phyloP scores from a whole-genome alignment of 83 land plant species.

The Larix sibirica region DNA sequence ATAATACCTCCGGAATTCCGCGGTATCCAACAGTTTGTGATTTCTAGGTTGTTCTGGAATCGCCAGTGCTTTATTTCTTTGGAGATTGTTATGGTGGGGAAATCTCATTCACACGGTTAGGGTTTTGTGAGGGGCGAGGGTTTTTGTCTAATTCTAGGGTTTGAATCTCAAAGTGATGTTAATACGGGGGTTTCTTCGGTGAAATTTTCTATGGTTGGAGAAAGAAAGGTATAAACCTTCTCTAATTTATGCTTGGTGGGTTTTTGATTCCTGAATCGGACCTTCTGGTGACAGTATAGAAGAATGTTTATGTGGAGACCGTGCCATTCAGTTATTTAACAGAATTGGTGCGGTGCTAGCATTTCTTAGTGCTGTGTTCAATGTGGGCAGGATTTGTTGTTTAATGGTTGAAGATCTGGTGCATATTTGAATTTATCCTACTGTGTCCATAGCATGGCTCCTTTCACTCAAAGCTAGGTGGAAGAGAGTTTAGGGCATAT shows the following conservation, averaged over 20 bases:
- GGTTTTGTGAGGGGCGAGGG: slow-evolving; percentile 1
- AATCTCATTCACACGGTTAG: background rate
- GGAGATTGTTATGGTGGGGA: too few relatives aligned
- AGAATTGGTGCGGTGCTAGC: too few relatives aligned
- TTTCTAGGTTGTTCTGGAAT: background rate
- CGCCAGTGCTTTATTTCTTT: background rate
- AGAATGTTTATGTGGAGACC: background rate
- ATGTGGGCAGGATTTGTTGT: background rate
- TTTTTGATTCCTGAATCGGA: background rate
- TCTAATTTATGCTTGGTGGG: background rate
- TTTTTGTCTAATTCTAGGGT: background rate
- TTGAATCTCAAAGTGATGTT: background rate
- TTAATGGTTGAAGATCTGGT: background rate
- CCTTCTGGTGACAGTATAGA: too few relatives aligned
- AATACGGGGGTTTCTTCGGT: background rate
- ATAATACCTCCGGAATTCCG: background rate
- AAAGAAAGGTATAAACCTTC: background rate
- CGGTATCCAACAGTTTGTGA: background rate
- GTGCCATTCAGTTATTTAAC: background rate
- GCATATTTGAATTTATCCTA: too few relatives aligned
- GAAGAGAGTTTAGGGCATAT: background rate
- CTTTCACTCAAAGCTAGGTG: too few relatives aligned
- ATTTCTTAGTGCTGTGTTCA: background rate
- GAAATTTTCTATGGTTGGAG: background rate
- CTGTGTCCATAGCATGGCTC: too few relatives aligned